Percentiles rank a stretch among this genome's conserved stretches.
Evolutionary conservation across 225 moss, liverwort and hornwort species (phyloP).

Genomic region (Climacium dendroides): DNA sequence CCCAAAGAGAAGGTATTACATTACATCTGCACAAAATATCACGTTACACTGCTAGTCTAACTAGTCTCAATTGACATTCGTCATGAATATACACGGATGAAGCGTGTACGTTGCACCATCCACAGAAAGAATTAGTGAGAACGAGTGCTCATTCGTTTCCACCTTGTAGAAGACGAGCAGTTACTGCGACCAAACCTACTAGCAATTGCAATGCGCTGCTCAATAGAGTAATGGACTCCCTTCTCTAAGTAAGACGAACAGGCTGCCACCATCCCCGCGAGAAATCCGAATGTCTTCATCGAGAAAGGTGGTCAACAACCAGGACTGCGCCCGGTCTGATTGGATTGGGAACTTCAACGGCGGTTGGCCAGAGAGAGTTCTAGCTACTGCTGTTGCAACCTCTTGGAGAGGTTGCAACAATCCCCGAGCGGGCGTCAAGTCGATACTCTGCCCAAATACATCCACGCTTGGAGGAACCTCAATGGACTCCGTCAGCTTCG

Average conservation of each 20-base stretch:
- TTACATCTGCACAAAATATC: conserved; percentile 13
- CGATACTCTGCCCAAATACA: conserved; percentile 64
- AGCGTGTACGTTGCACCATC: neutral
- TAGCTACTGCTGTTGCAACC: conserved; percentile 45
- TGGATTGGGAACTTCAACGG: conserved; percentile 77
- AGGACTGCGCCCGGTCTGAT: conserved; percentile 66
- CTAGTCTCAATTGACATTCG: conserved; percentile 9
- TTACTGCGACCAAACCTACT: conserved; percentile 46
- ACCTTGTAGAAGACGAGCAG: conserved; percentile 35
- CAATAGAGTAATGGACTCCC: conserved; percentile 57
- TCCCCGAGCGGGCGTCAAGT: conserved; percentile 50
- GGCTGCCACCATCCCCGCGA: conserved; percentile 80
- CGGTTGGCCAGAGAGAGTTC: conserved; percentile 76
- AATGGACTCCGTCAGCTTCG: conserved; percentile 57
- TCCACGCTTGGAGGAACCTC: conserved; percentile 65
- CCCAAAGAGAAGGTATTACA: conserved; percentile 1
- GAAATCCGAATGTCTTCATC: conserved; percentile 89
- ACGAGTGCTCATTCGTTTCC: conserved; percentile 3
- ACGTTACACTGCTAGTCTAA: conserved; percentile 10
- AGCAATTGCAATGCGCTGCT: conserved; percentile 13
- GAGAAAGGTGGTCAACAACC: conserved; percentile 91
- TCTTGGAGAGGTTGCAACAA: conserved; percentile 71
- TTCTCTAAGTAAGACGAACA: conserved; percentile 75
- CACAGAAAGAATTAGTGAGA: neutral
- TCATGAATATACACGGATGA: conserved; percentile 19